Percentiles rank a stretch among this genome's conserved stretches.
Evolutionary conservation across 2,329 filamentous ascomycete species (phyloP).

Genomic region (Cladosporium velox): DNA sequence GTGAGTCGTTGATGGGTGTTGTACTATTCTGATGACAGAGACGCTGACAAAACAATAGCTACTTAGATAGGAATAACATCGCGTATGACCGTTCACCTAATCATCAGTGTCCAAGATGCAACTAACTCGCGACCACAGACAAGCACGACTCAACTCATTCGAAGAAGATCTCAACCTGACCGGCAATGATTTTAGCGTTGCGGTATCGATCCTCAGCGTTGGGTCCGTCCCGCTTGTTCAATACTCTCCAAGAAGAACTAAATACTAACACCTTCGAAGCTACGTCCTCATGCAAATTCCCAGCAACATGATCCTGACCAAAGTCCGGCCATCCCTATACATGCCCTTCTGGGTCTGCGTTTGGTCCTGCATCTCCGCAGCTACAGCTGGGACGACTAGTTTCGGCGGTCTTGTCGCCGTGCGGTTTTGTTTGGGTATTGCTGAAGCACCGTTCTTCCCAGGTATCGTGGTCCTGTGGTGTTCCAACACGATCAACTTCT

Average conservation of each 20-base stretch:
- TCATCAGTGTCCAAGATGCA: background rate
- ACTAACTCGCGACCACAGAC: background rate
- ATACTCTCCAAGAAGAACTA: background rate
- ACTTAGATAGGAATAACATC: conserved; percentile 28
- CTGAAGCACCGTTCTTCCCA: conserved; percentile 20
- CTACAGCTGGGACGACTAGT: conserved; percentile 28
- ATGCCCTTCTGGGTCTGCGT: conserved; percentile 35
- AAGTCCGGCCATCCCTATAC: conserved; percentile 46
- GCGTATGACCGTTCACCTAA: background rate
- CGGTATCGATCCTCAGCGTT: conserved; percentile 49
- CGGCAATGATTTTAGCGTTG: conserved; percentile 60
- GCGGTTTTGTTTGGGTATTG: conserved; percentile 26
- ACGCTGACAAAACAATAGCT: conserved; percentile 23
- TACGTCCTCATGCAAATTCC: conserved; percentile 46
- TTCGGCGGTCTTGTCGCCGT: conserved; percentile 31
- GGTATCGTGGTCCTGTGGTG: background rate
- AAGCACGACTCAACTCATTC: conserved; percentile 41
- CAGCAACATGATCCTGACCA: conserved; percentile 50
- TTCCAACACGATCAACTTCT: too few relatives aligned
- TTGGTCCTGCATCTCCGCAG: conserved; percentile 38
- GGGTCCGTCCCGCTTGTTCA: conserved; percentile 21
- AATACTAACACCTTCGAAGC: conserved; percentile 19
- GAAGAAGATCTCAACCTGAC: conserved; percentile 57
- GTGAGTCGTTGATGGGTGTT: background rate
- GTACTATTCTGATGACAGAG: background rate